These are phyloP conservation scores for Oryza officinalis DNA, from an alignment of 176 grass and related monocot species.

Conservation along the genomic window DNA sequence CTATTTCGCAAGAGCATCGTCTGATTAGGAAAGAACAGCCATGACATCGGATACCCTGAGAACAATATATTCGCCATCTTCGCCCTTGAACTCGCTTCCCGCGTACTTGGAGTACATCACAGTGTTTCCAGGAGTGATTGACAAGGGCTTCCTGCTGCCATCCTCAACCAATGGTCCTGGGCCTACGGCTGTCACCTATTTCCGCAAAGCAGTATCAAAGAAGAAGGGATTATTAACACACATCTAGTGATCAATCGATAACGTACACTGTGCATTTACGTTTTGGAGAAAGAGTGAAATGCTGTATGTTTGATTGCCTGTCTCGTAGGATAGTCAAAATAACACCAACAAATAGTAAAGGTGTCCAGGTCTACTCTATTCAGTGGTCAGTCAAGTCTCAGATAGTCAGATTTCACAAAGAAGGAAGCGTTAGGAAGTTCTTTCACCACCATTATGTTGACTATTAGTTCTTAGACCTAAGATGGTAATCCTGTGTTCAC, in stretches of 20 bases:
- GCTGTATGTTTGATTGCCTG: neutral
- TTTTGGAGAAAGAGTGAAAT: neutral
- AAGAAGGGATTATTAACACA: neutral
- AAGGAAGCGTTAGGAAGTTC: neutral
- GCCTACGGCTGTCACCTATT: conserved; percentile 55
- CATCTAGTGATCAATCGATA: neutral
- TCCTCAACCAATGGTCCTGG: conserved; percentile 56
- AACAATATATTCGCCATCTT: conserved; percentile 59
- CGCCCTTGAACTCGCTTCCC: conserved; percentile 61
- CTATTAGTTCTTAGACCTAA: neutral
- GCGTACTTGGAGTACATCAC: conserved; percentile 65
- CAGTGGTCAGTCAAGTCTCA: neutral
- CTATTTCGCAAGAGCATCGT: neutral
- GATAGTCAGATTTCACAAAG: neutral
- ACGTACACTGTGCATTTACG: no score
- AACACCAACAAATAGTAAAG: neutral
- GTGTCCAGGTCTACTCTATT: neutral
- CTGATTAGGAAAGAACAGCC: conserved; percentile 39
- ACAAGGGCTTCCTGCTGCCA: conserved; percentile 51
- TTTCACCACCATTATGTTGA: neutral
- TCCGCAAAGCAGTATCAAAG: neutral
- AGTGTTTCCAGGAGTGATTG: conserved; percentile 43
- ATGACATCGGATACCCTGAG: conserved; percentile 62
- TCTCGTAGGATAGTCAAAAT: neutral
- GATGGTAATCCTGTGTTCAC: neutral